Percentiles rank a stretch among this genome's conserved stretches.
Evolutionary conservation across 805 yeast genomes (phyloP).

Genomic region (Yarrowia osloensis): DNA sequence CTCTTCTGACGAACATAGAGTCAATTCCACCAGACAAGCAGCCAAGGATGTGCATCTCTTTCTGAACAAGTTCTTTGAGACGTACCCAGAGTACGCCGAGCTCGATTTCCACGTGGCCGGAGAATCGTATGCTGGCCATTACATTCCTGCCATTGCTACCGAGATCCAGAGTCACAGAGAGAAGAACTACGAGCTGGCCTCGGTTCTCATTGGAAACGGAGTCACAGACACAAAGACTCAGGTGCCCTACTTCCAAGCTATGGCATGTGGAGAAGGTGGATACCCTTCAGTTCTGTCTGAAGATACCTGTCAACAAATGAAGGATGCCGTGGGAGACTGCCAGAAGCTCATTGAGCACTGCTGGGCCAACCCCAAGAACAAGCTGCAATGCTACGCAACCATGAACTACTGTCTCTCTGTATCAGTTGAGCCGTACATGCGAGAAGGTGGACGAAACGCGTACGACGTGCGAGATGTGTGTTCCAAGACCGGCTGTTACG

Average conservation of each 20-base stretch:
- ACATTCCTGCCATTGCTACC: conserved; percentile 78
- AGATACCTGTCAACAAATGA: conserved; percentile 67
- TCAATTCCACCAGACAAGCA: conserved; percentile 75
- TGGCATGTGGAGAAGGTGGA: conserved; percentile 93
- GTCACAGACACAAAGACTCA: conserved; percentile 82
- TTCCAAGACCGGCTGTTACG: conserved; percentile 57
- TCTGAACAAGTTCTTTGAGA: conserved; percentile 76
- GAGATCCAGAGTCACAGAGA: conserved; percentile 50
- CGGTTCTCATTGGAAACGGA: conserved; percentile 91
- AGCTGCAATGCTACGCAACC: conserved; percentile 70
- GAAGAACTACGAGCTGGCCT: conserved; percentile 63
- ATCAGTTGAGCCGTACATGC: conserved; percentile 60
- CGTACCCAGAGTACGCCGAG: conserved; percentile 69
- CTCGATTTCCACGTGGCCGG: conserved; percentile 82
- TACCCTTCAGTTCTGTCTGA: conserved; percentile 65
- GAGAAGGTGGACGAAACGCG: conserved; percentile 58
- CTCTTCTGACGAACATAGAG: conserved; percentile 55
- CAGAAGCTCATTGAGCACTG: conserved; percentile 63
- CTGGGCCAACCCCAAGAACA: conserved; percentile 64
- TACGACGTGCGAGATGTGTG: conserved; percentile 62
- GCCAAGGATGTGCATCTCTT: conserved; percentile 86
- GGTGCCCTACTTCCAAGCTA: conserved; percentile 77
- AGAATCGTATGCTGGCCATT: conserved; percentile 92
- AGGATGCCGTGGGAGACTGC: conserved; percentile 64
- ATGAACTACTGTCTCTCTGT: conserved; percentile 73